phyloP scores from a whole-genome alignment of 257 asterid genomes.

The Coffea canephora region DNA sequence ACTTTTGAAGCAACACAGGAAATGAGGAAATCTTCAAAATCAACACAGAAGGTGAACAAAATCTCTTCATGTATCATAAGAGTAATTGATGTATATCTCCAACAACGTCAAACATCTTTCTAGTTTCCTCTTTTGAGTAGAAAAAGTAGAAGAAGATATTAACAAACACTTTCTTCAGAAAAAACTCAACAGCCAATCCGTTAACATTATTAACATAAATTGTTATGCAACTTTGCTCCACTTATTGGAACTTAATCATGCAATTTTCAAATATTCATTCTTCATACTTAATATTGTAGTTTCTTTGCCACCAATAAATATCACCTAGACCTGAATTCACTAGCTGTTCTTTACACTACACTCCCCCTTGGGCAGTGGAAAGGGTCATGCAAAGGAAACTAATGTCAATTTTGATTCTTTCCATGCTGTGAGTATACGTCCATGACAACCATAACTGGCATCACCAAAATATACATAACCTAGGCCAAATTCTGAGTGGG shows the following conservation, averaged over 20 bases:
- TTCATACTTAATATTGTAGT: no score
- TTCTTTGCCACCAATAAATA: not conserved
- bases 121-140: not conserved
- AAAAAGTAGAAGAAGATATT: not conserved
- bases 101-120: not conserved
- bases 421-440: not conserved
- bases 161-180: not conserved
- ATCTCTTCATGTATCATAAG: no score
- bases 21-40: not conserved
- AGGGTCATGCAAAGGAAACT: not conserved
- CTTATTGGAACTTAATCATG: no score
- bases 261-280: no score
- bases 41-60: not conserved
- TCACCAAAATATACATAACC: not conserved
- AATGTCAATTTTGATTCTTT: no score
- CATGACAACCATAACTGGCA: not conserved
- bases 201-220: not conserved
- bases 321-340: not conserved
- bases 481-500: no score
- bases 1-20: not conserved
- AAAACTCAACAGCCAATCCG: not conserved
- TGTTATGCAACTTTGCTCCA: no score
- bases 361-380: no score
- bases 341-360: not conserved
- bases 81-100: no score